Percentiles rank a stretch among this genome's conserved stretches.
phyloP scores from a whole-genome alignment of 139 green algal genomes.

The Haematococcus sp. region DNA sequence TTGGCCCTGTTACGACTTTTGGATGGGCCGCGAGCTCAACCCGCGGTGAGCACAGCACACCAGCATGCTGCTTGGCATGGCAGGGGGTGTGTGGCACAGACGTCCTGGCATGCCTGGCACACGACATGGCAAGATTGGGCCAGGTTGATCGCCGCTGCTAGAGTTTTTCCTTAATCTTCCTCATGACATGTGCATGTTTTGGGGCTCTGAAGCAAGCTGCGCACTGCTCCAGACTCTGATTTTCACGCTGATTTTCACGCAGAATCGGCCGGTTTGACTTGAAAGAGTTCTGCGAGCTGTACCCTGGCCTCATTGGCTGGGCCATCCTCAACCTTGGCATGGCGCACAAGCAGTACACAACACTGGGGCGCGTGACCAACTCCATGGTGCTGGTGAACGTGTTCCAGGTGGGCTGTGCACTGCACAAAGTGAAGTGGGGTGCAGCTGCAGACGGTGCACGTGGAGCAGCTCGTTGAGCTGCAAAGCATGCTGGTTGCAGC shows the following conservation, averaged over 20 bases:
- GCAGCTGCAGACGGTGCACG: background rate
- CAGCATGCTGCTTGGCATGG: background rate
- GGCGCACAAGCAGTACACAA: constrained; percentile 56
- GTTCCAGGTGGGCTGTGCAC: constrained; percentile 42
- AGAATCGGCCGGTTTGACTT: constrained; percentile 69
- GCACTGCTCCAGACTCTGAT: background rate
- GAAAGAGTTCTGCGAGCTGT: constrained; percentile 95
- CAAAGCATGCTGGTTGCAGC: background rate
- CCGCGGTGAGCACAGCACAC: constrained; percentile 40
- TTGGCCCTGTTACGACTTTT: constrained; percentile 82
- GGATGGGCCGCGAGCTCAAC: constrained; percentile 92
- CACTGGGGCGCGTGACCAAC: constrained; percentile 49
- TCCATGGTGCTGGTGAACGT: constrained; percentile 79
- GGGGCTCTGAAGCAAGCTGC: no score
- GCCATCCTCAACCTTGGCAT: constrained; percentile 60
- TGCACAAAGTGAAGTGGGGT: background rate
- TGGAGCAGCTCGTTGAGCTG: background rate
- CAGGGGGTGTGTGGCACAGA: no score
- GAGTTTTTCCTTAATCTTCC: no score
- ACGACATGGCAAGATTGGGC: no score
- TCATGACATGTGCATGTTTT: no score
- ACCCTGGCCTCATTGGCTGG: constrained; percentile 80
- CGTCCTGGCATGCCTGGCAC: no score
- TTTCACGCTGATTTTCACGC: no score
- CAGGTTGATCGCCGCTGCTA: no score